Conservation (phyloP, 2,329 filamentous ascomycete species). For the Ilyonectria mors-panacis region DNA sequence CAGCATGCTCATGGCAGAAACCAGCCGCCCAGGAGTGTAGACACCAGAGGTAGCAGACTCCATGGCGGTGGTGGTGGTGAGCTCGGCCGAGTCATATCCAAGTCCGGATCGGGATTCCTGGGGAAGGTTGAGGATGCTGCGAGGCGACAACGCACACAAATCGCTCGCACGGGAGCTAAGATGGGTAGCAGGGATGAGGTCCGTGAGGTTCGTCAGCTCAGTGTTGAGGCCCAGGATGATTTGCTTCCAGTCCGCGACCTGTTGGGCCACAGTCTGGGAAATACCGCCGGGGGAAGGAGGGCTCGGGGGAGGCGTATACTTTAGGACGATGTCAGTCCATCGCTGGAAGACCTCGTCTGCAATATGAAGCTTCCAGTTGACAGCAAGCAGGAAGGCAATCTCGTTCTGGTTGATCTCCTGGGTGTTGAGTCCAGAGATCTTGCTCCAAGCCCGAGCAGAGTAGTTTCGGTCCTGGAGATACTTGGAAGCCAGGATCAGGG, state of each 20-base stretch:
- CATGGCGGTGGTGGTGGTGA: constrained; percentile 61
- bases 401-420: constrained; percentile 98
- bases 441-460: constrained; percentile 97
- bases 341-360: constrained; percentile 89
- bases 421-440: constrained; percentile 96
- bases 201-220: constrained; percentile 71
- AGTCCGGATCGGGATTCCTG: constrained; percentile 54
- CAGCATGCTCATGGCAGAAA: constrained; percentile 68
- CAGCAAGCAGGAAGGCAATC: constrained; percentile 88
- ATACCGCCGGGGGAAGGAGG: constrained; percentile 68
- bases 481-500: constrained; percentile 95
- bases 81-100: constrained; percentile 57
- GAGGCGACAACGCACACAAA: constrained; percentile 57
- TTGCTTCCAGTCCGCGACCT: constrained; percentile 70
- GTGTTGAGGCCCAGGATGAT: constrained; percentile 71
- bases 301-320: constrained; percentile 81
- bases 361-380: constrained; percentile 96
- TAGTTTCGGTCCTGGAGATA: constrained; percentile 99
- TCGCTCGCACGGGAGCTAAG: constrained; percentile 51
- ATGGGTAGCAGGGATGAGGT: constrained; percentile 58
- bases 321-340: constrained; percentile 94
- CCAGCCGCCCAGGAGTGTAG: constrained; percentile 63
- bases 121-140: constrained; percentile 61
- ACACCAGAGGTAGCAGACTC: constrained; percentile 61
- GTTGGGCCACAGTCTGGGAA: constrained; percentile 60